Percentiles rank a stretch among this genome's conserved stretches.
Conservation (phyloP, 805 yeast species). For the Ogataea henricii region DNA sequence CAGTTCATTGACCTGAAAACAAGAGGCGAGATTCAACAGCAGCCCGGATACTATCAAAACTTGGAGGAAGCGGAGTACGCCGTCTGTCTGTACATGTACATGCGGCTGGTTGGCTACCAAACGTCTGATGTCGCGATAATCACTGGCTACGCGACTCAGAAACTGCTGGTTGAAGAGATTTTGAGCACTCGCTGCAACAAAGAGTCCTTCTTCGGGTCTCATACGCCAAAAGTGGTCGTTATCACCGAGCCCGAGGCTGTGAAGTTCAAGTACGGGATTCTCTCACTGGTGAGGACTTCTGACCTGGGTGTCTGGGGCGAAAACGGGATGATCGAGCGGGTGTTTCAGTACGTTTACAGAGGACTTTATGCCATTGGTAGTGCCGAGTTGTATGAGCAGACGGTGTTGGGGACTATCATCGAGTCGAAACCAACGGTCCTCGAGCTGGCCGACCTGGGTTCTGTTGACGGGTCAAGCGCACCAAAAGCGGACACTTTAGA, state of each 20-base stretch:
- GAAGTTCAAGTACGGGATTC: constrained; percentile 35
- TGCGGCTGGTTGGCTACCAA: constrained; percentile 48
- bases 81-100: constrained; percentile 46
- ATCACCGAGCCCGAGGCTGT: constrained; percentile 33
- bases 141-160: constrained; percentile 44
- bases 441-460: background rate
- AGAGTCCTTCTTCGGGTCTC: constrained; percentile 17
- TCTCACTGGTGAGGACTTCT: constrained; percentile 39
- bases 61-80: constrained; percentile 51
- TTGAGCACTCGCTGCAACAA: constrained; percentile 32
- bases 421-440: background rate
- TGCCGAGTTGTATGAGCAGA: constrained; percentile 1
- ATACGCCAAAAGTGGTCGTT: constrained; percentile 16
- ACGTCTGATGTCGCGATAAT: constrained; percentile 40
- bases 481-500: constrained; percentile 13
- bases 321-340: constrained; percentile 3
- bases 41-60: constrained; percentile 37
- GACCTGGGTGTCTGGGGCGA: constrained; percentile 25
- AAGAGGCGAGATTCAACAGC: constrained; percentile 32
- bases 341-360: constrained; percentile 18
- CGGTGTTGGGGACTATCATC: constrained; percentile 17
- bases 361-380: constrained; percentile 21
- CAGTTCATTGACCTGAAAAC: constrained; percentile 39
- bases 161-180: constrained; percentile 44
- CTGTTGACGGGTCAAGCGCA: background rate